A percentile compares a stretch with the other conserved stretches of the same genome.
These are phyloP conservation scores for Periconia digitata DNA, from an alignment of 2,329 filamentous ascomycete genomes.

Conservation along the genomic window DNA sequence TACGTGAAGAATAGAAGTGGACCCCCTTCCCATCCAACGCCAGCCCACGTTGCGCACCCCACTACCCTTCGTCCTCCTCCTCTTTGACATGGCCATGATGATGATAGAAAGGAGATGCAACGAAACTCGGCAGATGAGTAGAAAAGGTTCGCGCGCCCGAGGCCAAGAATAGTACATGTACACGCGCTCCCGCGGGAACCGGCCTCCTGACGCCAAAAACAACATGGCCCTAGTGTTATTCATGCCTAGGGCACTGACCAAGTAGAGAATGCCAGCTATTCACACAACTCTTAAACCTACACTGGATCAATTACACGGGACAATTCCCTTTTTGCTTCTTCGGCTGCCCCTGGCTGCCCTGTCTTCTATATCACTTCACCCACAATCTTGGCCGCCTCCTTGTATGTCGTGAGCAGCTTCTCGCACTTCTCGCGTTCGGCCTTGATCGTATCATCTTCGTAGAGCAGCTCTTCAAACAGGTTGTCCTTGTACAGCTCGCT, in stretches of 20 bases:
- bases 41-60: not conserved
- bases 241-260: not conserved
- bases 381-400: slow-evolving; percentile 96
- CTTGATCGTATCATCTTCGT: slow-evolving; percentile 97
- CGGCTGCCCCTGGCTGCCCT: slow-evolving; percentile 18
- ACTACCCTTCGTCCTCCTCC: not conserved
- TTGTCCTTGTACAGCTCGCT: slow-evolving; percentile 93
- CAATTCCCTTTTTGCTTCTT: slow-evolving; percentile 10
- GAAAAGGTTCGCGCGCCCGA: slow-evolving; percentile 19
- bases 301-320: slow-evolving; percentile 12
- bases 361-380: slow-evolving; percentile 70
- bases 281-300: slow-evolving; percentile 31
- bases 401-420: slow-evolving; percentile 90
- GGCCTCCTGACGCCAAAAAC: slow-evolving; percentile 16
- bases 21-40: slow-evolving; percentile 22
- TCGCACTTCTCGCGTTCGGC: slow-evolving; percentile 98
- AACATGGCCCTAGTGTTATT: not conserved
- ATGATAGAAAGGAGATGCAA: not conserved
- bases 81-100: not conserved
- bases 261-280: slow-evolving; percentile 21
- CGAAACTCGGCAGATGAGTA: slow-evolving; percentile 23
- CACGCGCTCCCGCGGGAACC: slow-evolving; percentile 16
- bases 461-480: slow-evolving; percentile 88
- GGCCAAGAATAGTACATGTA: slow-evolving; percentile 10
- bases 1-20: slow-evolving; percentile 12